Evolutionary conservation across 305 asterid genomes (phyloP).

Genomic region (Caryopteris hybrid): DNA sequence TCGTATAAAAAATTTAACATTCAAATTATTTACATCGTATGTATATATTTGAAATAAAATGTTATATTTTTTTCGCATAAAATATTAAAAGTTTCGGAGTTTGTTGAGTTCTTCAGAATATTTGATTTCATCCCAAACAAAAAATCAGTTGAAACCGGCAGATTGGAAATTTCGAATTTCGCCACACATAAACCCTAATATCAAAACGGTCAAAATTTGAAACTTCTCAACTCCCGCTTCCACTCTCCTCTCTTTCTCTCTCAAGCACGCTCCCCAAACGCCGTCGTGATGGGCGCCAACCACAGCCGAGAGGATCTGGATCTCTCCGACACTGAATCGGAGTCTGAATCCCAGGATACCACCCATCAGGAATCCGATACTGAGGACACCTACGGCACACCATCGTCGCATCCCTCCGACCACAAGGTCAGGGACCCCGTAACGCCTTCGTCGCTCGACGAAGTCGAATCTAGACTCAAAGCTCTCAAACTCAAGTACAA

Average conservation of each 20-base stretch:
- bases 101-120: no score
- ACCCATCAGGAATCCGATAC: slow-evolving; percentile 40
- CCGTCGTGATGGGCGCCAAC: slow-evolving; percentile 73
- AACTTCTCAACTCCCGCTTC: slow-evolving; percentile 45
- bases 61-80: no score
- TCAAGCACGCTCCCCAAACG: slow-evolving; percentile 7
- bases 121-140: no score
- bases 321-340: slow-evolving; percentile 73
- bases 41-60: no score
- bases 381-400: slow-evolving; percentile 60
- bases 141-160: no score
- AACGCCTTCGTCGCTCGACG: slow-evolving; percentile 75
- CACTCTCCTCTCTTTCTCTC: slow-evolving; percentile 12
- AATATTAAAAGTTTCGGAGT: no score
- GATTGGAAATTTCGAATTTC: slow-evolving; percentile 5
- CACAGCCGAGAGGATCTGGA: slow-evolving; percentile 76
- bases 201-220: slow-evolving; percentile 24
- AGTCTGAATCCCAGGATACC: slow-evolving; percentile 46
- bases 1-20: no score
- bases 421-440: slow-evolving; percentile 29
- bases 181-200: slow-evolving; percentile 8
- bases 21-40: no score
- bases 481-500: slow-evolving; percentile 85
- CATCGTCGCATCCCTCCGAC: slow-evolving; percentile 50
- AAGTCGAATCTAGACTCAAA: slow-evolving; percentile 72